These are phyloP conservation scores for Hypomontagnella submonticulosa DNA, from an alignment of 495 filamentous ascomycete genomes.

Conservation along the genomic window DNA sequence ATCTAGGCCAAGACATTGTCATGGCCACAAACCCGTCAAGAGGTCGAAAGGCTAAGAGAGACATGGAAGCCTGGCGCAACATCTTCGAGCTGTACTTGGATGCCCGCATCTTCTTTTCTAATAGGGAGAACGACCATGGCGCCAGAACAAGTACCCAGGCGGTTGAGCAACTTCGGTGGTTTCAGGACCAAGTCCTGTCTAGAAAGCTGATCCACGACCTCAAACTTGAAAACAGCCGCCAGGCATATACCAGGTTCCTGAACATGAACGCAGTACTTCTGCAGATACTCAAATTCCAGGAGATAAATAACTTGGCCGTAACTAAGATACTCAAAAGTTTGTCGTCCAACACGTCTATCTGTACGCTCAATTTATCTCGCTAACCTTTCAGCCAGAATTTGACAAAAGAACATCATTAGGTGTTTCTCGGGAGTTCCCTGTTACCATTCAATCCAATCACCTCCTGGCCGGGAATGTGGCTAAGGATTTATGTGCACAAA, in stretches of 20 bases:
- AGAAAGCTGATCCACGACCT: constrained; percentile 64
- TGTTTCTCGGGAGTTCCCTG: constrained; percentile 63
- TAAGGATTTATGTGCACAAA: constrained; percentile 71
- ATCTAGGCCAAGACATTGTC: constrained; percentile 66
- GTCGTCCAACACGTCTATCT: constrained; percentile 28
- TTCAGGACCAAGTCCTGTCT: constrained; percentile 65
- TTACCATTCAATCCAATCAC: constrained; percentile 58
- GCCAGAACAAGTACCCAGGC: constrained; percentile 64
- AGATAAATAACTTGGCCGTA: constrained; percentile 75
- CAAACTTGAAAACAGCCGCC: constrained; percentile 65
- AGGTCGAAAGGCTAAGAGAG: constrained; percentile 63
- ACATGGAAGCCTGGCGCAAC: constrained; percentile 76
- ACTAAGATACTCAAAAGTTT: constrained; percentile 82
- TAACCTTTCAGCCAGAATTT: constrained; percentile 67
- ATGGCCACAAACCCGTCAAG: constrained; percentile 66
- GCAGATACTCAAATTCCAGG: constrained; percentile 75
- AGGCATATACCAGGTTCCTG: constrained; percentile 70
- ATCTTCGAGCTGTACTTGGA: constrained; percentile 79
- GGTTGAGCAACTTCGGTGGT: constrained; percentile 66
- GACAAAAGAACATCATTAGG: constrained; percentile 79
- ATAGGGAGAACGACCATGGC: constrained; percentile 67
- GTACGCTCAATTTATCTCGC: neutral
- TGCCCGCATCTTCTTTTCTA: constrained; percentile 78
- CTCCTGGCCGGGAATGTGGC: constrained; percentile 68
- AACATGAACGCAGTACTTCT: constrained; percentile 71